A percentile compares a stretch with the other conserved stretches of the same genome.
Evolutionary conservation across 2,329 filamentous ascomycete genomes (phyloP).

Genomic region (Trichoderma sp.): DNA sequence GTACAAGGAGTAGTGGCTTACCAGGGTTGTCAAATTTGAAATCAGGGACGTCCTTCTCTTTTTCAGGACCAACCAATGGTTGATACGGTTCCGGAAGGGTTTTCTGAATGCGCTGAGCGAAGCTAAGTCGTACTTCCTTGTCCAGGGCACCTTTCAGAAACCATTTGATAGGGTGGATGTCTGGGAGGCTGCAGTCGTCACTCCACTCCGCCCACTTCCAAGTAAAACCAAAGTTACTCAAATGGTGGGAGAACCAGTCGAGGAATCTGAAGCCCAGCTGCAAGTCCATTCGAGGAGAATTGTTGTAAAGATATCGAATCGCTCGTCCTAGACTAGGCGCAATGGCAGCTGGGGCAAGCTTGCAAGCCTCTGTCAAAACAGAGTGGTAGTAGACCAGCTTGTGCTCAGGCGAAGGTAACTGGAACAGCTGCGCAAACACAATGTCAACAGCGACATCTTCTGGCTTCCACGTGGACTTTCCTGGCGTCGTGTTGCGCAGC

Average conservation of each 20-base stretch:
- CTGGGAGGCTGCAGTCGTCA: constrained; percentile 76
- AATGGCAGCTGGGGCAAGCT: constrained; percentile 93
- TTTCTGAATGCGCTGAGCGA: constrained; percentile 92
- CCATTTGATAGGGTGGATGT: constrained; percentile 84
- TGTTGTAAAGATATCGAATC: constrained; percentile 87
- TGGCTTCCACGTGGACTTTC: constrained; percentile 86
- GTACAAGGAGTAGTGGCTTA: constrained; percentile 45
- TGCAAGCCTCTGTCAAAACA: constrained; percentile 91
- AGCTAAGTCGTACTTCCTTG: constrained; percentile 95
- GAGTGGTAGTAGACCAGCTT: constrained; percentile 97
- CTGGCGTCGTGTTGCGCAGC: constrained; percentile 67
- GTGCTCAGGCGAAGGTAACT: constrained; percentile 83
- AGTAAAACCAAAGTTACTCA: constrained; percentile 98
- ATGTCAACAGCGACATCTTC: constrained; percentile 98
- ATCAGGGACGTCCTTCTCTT: constrained; percentile 93
- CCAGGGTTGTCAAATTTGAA: constrained; percentile 84
- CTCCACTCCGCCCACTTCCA: constrained; percentile 99
- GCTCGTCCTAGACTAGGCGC: constrained; percentile 90
- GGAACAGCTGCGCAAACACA: constrained; percentile 92
- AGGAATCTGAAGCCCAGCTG: constrained; percentile 86
- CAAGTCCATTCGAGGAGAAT: constrained; percentile 78
- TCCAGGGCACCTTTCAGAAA: constrained; percentile 90
- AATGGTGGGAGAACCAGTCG: constrained; percentile 96
- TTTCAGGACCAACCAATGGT: constrained; percentile 76
- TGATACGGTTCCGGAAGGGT: constrained; percentile 86